A percentile compares a stretch with the other conserved stretches of the same genome.
Conservation (phyloP, 2,329 filamentous ascomycete genomes). For the Pleomassaria siparia region DNA sequence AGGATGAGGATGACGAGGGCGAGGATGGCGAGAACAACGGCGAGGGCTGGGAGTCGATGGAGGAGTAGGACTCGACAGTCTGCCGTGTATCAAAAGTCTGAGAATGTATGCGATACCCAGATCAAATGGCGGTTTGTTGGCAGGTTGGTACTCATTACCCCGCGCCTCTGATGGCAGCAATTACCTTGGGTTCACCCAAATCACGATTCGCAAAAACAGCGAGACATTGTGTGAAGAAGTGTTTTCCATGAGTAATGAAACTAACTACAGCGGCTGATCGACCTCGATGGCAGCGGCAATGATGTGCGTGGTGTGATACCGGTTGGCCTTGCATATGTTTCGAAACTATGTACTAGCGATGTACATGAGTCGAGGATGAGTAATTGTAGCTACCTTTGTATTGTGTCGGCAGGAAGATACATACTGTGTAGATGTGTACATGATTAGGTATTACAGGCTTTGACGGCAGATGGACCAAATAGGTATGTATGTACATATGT, state of each 20-base stretch:
- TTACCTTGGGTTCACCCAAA: not conserved
- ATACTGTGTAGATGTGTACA: no score
- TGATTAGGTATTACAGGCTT: no score
- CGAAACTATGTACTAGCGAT: not conserved
- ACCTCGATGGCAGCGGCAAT: not conserved
- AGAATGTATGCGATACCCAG: not conserved
- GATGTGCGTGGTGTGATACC: not conserved
- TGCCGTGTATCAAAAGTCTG: not conserved
- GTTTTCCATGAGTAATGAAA: not conserved
- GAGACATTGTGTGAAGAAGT: not conserved
- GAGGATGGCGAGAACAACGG: slow-evolving; percentile 33
- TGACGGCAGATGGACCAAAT: no score
- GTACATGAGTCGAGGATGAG: not conserved
- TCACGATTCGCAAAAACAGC: not conserved
- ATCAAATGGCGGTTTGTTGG: no score
- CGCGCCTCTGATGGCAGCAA: no score
- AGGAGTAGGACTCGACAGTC: slow-evolving; percentile 32
- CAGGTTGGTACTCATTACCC: no score
- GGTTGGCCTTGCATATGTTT: not conserved
- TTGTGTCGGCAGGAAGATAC: no score
- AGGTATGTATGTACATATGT: no score
- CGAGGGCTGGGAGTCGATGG: slow-evolving; percentile 46
- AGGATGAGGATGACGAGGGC: slow-evolving; percentile 44
- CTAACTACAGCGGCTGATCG: slow-evolving; percentile 1
- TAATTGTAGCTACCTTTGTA: not conserved